Base-by-base conservation (phyloP, 176 grass and related monocot species). In the Aegilops tauschii region DNA sequence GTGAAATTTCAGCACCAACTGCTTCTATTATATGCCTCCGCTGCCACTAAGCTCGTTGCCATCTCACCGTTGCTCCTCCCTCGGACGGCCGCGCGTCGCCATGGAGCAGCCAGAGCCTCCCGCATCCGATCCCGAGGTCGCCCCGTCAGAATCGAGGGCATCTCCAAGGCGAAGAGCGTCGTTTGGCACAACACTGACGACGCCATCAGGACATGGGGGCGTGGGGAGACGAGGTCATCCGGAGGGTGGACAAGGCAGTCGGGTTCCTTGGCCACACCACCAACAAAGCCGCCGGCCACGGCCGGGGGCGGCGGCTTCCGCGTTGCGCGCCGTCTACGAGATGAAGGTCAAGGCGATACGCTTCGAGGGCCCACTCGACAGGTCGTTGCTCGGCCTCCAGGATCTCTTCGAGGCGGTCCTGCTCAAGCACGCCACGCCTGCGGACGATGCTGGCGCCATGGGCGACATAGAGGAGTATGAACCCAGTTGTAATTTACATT, bases 201-300 rank as follows among this genome's bases (percentile, higher is more conserved):
- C 9, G 87, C 82, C 72, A 69, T 94, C 65, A 84, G 23, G 82
- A 84, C 5, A 36, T 37, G 8, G 85, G 71, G 21, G 82, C 66
- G 9, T 81, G 90, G 4, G 86, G 90, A 7, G 82, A 92, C 8
- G 87, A 89, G 61, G 87, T 87, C 8, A 85, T 94, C 18, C 5
- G 85, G 21, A 52, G 78, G 36, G 84, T 94, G 47, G 90, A 91
- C 67, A 85, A 94, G 82, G 82, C 74, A 3, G 93, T 86, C 18
- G 82, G 86, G 6, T 94, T 92, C 82, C 67, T 94, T 0, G 86
- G 87, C 82, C 87, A 85, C 25, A 92, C 93, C 36, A 92, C 89
- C 16, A 94, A 85, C 65, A 94, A 92, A 85, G 87, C 85, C 13
- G 21, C 82, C 5, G 78, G 77, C 4, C 87, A 85, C 8, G 87